phyloP scores from a whole-genome alignment of 1,284 basidiomycete species.

The Earliella scabrosa region DNA sequence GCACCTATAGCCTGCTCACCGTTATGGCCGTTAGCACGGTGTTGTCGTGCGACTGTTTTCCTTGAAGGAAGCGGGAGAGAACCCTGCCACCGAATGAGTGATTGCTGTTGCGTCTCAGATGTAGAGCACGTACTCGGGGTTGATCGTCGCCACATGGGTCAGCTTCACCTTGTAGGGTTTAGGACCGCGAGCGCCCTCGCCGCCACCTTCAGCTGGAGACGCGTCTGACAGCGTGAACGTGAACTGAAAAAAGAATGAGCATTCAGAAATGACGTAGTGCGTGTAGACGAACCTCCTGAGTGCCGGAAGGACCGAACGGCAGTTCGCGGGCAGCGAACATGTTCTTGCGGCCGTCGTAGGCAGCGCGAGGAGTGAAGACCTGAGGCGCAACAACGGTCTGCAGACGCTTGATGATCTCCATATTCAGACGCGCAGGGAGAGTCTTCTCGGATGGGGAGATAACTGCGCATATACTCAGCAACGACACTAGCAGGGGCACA shows the following conservation, averaged over 20 bases:
- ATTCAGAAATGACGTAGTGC: not conserved
- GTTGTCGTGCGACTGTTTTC: conserved; percentile 72
- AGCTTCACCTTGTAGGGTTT: conserved; percentile 67
- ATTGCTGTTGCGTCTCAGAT: conserved; percentile 1
- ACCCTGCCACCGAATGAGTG: conserved; percentile 46
- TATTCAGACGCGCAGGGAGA: conserved; percentile 65
- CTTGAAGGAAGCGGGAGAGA: conserved; percentile 64
- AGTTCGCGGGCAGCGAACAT: conserved; percentile 63
- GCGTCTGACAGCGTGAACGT: conserved; percentile 54
- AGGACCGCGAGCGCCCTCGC: conserved; percentile 35
- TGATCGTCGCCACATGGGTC: conserved; percentile 73
- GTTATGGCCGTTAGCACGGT: conserved; percentile 74
- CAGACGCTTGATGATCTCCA: conserved; percentile 65
- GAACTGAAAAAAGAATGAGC: conserved; percentile 47
- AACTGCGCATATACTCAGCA: conserved; percentile 48
- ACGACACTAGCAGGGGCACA: too few species aligned
- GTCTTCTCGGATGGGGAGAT: conserved; percentile 68
- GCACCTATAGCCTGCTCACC: conserved; percentile 42
- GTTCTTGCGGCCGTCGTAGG: conserved; percentile 81
- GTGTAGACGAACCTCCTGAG: conserved; percentile 46
- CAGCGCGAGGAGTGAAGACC: conserved; percentile 66
- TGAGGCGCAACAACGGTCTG: conserved; percentile 59
- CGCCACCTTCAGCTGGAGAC: conserved; percentile 16
- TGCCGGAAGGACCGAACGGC: conserved; percentile 52
- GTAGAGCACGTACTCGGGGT: conserved; percentile 62